These are phyloP conservation scores for Colletotrichum euphorbiae DNA, from an alignment of 2,329 filamentous ascomycete genomes.

Conservation along the genomic window DNA sequence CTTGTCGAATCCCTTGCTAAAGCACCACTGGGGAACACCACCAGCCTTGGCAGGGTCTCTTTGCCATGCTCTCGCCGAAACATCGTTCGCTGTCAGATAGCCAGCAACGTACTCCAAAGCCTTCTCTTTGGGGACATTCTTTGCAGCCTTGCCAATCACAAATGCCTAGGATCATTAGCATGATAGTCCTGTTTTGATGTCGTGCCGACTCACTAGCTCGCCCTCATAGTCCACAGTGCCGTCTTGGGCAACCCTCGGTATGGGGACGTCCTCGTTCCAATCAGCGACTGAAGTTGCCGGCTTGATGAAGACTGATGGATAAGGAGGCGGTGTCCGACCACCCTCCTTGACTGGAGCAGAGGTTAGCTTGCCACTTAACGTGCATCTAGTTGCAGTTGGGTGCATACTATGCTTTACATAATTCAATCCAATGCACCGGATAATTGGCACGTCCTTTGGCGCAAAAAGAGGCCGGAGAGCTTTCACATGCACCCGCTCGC, in stretches of 20 bases:
- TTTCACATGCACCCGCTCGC: constrained; percentile 48
- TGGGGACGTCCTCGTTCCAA: constrained; percentile 52
- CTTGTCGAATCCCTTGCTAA: constrained; percentile 67
- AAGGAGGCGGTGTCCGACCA: constrained; percentile 62
- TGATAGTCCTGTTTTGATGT: rapidly evolving
- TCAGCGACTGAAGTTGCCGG: constrained; percentile 53
- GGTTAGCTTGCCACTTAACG: not conserved
- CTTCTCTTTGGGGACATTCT: constrained; percentile 58
- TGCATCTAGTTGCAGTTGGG: not conserved
- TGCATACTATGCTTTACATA: constrained; percentile 51
- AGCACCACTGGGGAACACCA: constrained; percentile 62
- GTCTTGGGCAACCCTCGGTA: constrained; percentile 61
- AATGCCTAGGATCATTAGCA: constrained; percentile 49
- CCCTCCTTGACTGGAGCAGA: constrained; percentile 59
- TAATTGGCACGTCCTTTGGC: constrained; percentile 49
- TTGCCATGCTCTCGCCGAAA: constrained; percentile 66
- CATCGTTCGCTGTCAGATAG: constrained; percentile 60
- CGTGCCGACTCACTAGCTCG: constrained; percentile 51
- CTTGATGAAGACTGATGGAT: constrained; percentile 64
- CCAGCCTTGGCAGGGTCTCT: constrained; percentile 59
- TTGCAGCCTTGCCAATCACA: constrained; percentile 65
- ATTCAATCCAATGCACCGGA: constrained; percentile 52
- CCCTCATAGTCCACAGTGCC: constrained; percentile 62
- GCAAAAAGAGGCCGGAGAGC: constrained; percentile 46
- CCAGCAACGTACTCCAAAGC: constrained; percentile 63